A percentile compares a stretch with the other conserved stretches of the same genome.
Evolutionary conservation across 2,329 filamentous ascomycete genomes (phyloP).

Genomic region (Ilyonectria mors-panacis): DNA sequence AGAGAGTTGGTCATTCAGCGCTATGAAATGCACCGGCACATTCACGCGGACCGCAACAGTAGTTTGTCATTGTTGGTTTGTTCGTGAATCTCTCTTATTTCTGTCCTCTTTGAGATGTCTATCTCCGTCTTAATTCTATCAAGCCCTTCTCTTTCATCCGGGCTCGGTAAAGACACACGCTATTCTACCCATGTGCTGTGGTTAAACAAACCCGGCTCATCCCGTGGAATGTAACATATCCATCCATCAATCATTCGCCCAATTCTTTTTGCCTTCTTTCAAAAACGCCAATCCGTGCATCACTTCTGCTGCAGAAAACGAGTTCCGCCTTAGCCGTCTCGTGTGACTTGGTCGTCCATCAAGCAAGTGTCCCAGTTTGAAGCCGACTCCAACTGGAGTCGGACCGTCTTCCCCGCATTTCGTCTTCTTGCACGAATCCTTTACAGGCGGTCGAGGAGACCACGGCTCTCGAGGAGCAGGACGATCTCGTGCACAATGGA

Average conservation of each 20-base stretch:
- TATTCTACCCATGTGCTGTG: neutral
- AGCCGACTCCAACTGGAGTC: slow-evolving; percentile 9
- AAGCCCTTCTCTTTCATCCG: slow-evolving; percentile 12
- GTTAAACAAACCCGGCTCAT: slow-evolving; percentile 4
- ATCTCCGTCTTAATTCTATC: slow-evolving; percentile 15
- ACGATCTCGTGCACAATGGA: slow-evolving; percentile 98
- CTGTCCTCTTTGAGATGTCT: neutral
- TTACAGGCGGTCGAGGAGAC: slow-evolving; percentile 82
- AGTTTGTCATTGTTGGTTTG: neutral
- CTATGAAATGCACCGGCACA: neutral
- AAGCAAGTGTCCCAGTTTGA: neutral
- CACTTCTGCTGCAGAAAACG: slow-evolving; percentile 1
- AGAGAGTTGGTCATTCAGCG: neutral
- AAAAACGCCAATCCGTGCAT: slow-evolving; percentile 22
- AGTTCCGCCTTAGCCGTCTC: neutral
- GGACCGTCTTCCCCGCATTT: slow-evolving; percentile 17
- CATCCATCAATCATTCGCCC: neutral
- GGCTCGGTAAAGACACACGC: neutral
- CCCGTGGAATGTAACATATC: neutral
- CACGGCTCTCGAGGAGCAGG: slow-evolving; percentile 89
- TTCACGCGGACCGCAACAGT: neutral
- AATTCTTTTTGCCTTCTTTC: slow-evolving; percentile 21
- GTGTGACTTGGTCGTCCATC: slow-evolving; percentile 11
- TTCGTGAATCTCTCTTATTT: neutral
- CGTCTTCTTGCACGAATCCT: slow-evolving; percentile 12